Evolutionary conservation across 805 yeast species (phyloP), one percentile per base, ranked within the genome.

Genomic region (Vanderwaltozyma verrucispora): DNA sequence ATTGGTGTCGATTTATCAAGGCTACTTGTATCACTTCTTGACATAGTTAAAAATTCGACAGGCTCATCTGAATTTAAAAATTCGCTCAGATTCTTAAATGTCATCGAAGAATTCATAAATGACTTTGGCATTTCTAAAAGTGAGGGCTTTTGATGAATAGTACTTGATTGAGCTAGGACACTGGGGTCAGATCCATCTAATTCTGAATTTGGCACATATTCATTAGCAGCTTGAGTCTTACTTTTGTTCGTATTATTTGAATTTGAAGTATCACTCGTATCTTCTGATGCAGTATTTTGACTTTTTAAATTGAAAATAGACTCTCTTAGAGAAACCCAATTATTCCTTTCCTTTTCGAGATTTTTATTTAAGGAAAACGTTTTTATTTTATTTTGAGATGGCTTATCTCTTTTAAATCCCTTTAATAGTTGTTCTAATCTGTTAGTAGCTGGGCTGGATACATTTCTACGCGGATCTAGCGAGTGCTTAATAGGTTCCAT

Each of bases 391-490:
- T 24, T 8, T 24, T 24, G 27, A 4, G 5, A 10, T 8, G 11
- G 4, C 11, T 9, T 8, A 8, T 12, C n/a, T 12, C 11, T 24
- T 24, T 27, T 27, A 5, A 28, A 10, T 8, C 32, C 29, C 6
- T 43, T 38, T 30, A 51, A 37, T 13, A 51, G 31, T 18, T 44
- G 40, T 23, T 46, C 52, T 2, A 45, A 38, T 17, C 38, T 47
- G 8, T 52, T 35, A 20, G 44, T 45, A 2, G 30, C 38, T 9
- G 62, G 60, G 33, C 53, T 56, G 4, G 60, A 45, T 10, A 47
- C 30, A 33, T 50, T 53, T 23, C 57, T 50, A 32, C 59, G 54
- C 6, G 62, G 62, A 36, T 57, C 62, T 26, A 57, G 37, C 1
- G 60, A 55, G 14, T 26, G 30, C 8, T 5, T 13, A n/a, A 14